Conservation (phyloP, 176 grass and related monocot species). For the Bolboschoenus planiculmis region DNA sequence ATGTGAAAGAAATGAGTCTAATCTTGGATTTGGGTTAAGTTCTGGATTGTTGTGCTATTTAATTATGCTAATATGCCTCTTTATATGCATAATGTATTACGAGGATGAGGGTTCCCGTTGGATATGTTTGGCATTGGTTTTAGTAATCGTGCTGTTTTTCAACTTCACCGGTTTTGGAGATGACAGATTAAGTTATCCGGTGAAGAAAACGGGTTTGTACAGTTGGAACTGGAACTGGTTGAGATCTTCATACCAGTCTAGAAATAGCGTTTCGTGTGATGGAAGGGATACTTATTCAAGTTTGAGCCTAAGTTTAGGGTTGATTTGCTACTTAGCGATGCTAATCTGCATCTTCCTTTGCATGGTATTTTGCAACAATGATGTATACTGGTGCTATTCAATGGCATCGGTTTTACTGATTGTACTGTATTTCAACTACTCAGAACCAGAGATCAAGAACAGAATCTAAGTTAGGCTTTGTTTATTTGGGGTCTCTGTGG, state of each 20-base stretch:
- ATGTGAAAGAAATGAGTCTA: neutral
- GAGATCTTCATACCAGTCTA: neutral
- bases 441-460: neutral
- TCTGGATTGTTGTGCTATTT: constrained; percentile 16
- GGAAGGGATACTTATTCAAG: neutral
- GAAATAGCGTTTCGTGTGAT: neutral
- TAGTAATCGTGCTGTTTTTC: constrained; percentile 7
- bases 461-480: neutral
- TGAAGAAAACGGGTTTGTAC: neutral
- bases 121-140: constrained; percentile 20
- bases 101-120: constrained; percentile 11
- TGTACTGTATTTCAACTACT: constrained; percentile 20
- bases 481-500: neutral
- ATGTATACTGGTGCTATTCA: constrained; percentile 4
- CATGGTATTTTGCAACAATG: constrained; percentile 8
- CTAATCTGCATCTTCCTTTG: constrained; percentile 11
- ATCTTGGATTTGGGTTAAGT: constrained; percentile 35
- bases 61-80: constrained; percentile 11
- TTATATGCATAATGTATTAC: constrained; percentile 16
- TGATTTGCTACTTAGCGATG: constrained; percentile 8
- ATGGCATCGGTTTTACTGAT: neutral
- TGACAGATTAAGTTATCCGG: neutral
- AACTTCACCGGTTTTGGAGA: constrained; percentile 1
- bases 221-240: constrained; percentile 23
- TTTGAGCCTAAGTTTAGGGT: constrained; percentile 1